Base-by-base conservation (phyloP, 352 stramenopile species). In the Globisporangium rhizosaccharum region DNA sequence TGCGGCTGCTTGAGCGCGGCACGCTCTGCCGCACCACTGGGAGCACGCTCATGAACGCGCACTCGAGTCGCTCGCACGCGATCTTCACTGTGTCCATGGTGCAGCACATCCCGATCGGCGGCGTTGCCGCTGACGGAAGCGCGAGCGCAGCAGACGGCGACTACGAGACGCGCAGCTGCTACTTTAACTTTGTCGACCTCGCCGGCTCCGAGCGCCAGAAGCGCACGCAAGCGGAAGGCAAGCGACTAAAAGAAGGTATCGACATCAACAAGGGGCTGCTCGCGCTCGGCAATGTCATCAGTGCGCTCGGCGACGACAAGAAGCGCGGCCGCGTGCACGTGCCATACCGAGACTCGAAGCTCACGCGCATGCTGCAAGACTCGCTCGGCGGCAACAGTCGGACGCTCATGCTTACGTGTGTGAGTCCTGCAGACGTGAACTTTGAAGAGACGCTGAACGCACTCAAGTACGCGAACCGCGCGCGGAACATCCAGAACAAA, bases 221-320 rank as follows among this genome's bases (percentile, higher is more conserved):
- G 63, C 96, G 96, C 47, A 99, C 96, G 20, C 89, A 96, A 59
- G 91, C 94, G 0, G 79, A 97, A 53, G 94, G 82, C 28, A 90
- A 92, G 65, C 80, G 96, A 1, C 70, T 98, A 56, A 96, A 91
- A 59, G 96, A 99, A 82, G 96, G 94, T 36, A 98, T 99, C 48
- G 88, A 98, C 65, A 99, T 99, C 72, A 99, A 99, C 79, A 97
- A 98, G 71, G 97, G 97, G 3, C 79, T 99, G 23, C 77, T 99
- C 17, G 96, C 94, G 10, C 82, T 99, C 18, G 97, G 97, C 3
- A 98, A 99, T 66, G 96, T 99, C 30, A 99, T 99, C 61, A 98
- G 96, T 63, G 94, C 95, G 10, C 73, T 99, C 9, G 94, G 91
- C 20, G 92, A 98, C 48, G 82, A 96, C 48, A 89, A 88, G 51